phyloP scores from a whole-genome alignment of 2,329 filamentous ascomycete genomes.

The Beauveria sp. region DNA sequence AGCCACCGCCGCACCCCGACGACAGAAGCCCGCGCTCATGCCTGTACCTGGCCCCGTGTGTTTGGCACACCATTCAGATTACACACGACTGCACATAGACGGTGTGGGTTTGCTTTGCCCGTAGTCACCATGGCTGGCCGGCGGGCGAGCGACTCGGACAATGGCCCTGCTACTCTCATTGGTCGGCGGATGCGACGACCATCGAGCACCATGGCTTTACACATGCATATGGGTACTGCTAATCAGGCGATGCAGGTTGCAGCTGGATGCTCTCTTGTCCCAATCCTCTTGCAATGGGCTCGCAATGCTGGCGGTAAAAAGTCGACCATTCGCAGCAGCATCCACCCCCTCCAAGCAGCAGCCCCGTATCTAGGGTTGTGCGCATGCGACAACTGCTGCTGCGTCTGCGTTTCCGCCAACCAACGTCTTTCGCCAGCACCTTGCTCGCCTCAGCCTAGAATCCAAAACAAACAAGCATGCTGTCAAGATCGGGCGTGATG shows the following conservation, averaged over 20 bases:
- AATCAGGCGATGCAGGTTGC: neutral
- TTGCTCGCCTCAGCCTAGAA: neutral
- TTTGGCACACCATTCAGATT: neutral
- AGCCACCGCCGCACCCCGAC: neutral
- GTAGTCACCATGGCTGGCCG: neutral
- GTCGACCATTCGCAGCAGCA: neutral
- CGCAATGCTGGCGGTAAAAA: neutral
- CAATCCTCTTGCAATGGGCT: neutral
- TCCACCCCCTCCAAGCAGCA: neutral
- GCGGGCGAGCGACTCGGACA: neutral
- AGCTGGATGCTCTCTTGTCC: neutral
- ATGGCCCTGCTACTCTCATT: neutral
- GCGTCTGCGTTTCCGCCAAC: neutral
- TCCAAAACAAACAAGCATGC: neutral
- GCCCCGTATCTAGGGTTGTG: neutral
- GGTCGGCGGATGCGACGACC: neutral
- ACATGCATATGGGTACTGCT: neutral
- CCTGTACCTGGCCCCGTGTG: neutral
- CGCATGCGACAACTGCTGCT: neutral
- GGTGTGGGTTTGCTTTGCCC: neutral
- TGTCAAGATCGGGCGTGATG: neutral
- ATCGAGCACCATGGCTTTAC: neutral
- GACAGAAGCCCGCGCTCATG: neutral
- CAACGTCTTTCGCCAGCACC: neutral
- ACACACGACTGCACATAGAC: neutral